Evolutionary conservation across 306 rosid species (phyloP).

Genomic region (Cucumis cinereus): DNA sequence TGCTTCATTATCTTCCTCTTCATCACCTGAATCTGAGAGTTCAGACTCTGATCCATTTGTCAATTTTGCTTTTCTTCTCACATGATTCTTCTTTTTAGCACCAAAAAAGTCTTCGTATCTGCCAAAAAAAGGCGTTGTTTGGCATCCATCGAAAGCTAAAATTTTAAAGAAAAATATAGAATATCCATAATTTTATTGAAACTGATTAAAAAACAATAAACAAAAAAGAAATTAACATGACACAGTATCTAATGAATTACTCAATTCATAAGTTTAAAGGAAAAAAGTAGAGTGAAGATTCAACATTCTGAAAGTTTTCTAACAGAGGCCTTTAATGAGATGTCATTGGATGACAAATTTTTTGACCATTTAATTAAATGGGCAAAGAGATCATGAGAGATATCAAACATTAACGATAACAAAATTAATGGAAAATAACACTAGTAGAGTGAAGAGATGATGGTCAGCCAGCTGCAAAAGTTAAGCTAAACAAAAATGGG

Average conservation of each 20-base stretch:
- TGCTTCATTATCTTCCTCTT: constrained; percentile 32
- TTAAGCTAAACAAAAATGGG: background rate
- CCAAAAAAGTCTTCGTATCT: constrained; percentile 74
- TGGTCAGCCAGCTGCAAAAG: background rate
- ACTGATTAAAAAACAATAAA: background rate
- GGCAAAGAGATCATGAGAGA: background rate
- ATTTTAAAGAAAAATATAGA: background rate
- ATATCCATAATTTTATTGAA: background rate
- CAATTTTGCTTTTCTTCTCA: constrained; percentile 25
- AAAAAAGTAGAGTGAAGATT: background rate
- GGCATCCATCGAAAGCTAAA: background rate
- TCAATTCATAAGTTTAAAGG: background rate
- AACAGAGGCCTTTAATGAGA: background rate
- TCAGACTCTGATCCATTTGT: constrained; percentile 27
- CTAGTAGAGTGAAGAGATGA: background rate
- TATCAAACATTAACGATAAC: background rate
- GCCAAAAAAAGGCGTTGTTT: constrained; percentile 9
- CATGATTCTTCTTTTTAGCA: constrained; percentile 26
- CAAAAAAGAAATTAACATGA: background rate
- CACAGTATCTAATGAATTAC: background rate
- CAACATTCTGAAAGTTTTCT: background rate
- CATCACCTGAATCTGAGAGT: constrained; percentile 25
- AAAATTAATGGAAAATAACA: background rate
- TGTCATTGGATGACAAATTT: background rate
- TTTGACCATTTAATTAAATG: background rate